Base-by-base conservation (phyloP, 495 filamentous ascomycete species). In the Sabuloglossum arenarium region DNA sequence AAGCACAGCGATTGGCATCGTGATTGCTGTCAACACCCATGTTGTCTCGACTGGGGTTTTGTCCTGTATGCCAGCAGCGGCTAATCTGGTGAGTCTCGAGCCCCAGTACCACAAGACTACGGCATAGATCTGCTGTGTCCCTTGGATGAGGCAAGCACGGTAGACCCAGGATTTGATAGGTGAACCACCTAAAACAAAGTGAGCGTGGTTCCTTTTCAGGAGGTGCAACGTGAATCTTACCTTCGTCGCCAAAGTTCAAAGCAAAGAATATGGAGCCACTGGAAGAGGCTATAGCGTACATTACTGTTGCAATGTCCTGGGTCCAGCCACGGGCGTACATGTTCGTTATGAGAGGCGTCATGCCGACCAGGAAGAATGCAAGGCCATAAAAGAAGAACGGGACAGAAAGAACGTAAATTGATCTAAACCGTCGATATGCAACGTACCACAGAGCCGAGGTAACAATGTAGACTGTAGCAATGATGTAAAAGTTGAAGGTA, bases 101-200 rank as follows among this genome's bases (percentile, higher is more conserved):
- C 79, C 80, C 80, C 80, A 83, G 65, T 73, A 81, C 79, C 79
- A 84, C 19, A 84, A 72, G n/a, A 68, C 70, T 5, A 75, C 72
- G 58, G 76, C 72, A 66, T 81, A 83, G 46, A 82, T 67, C 58
- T 82, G 79, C 56, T 79, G 76, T 21, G 77, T 74, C 16, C 80
- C 80, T 63, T 81, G 76, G 56, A 83, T 76, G 37, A 75, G 60
- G 63, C 77, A 75, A 45, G 80, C 80, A 28, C 80, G 78, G 61
- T 75, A 79, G 59, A 76, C 76, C 80, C 80, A 84, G 47, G 75
- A 72, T 53, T 72, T 78, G 28, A 78, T 70, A 6, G 80, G 78
- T 5, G 78, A 69, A 56, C 76, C 75, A 39, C 74, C 73, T 68
- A 24, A 14, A 47, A 30, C 16, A 9, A 4, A 12, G 21, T 9